Base-by-base conservation (phyloP, 2,329 filamentous ascomycete species). In the Metarhizium anisopliae region DNA sequence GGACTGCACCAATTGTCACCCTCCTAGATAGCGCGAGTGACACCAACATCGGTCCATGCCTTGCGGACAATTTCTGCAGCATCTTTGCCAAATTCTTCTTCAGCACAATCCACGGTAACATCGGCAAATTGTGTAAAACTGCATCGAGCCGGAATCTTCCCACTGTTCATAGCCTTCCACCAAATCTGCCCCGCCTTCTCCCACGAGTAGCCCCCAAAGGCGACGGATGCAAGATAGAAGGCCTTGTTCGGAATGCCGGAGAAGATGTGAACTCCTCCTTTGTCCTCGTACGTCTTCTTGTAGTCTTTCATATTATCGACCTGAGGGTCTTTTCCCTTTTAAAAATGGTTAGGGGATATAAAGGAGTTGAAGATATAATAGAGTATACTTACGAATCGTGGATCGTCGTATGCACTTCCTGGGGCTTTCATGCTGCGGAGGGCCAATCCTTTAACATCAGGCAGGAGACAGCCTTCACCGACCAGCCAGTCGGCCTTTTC, bases 201-300 rank as follows among this genome's bases (percentile, higher is more conserved):
- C 75, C 75, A 83, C 4, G 75, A 75, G 62, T 74, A 77, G 5
- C 80, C 79, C 14, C 78, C 79, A 59, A 82, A 74, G 2, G 67
- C 71, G 4, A 70, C 64, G 2, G 77, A 67, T 11, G 68, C 72
- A 10, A 79, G 72, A 60, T 80, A 80, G 59, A 83, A 83, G 2
- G 79, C 80, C 58, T 74, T 73, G 68, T 83, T 83, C 2, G 79
- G 80, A 49, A 83, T 82, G 6, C 80, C 80, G 6, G 78, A 81
- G 66, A 74, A 80, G 51, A 78, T 67, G 64, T 83, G 79, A 3
- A 82, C 78, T 36, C 80, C 80, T 7, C 77, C 77, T 49, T 78
- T 75, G 63, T 81, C 79, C 7, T 76, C 70, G 4, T 56, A 64
- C 2, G 67, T 75, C 1, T 61, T 60, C 50, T 67, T 65, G 63